These are phyloP conservation scores for Pseudozyma pruni DNA, from an alignment of 1,284 basidiomycete species.

Conservation along the genomic window DNA sequence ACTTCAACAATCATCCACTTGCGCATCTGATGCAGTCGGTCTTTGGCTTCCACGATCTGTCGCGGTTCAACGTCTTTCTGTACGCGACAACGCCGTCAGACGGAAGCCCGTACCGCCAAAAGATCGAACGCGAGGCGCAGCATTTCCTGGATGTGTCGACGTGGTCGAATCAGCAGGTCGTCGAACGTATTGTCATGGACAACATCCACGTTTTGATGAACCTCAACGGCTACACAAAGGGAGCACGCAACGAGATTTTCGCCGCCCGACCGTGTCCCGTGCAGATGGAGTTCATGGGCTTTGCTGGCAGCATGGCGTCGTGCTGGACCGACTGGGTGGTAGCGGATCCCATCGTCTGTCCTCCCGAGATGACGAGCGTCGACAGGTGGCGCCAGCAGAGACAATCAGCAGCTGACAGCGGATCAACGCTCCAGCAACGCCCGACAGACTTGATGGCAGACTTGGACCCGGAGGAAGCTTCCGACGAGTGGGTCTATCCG, in stretches of 20 bases:
- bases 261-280: constrained; percentile 74
- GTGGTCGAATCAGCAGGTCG: constrained; percentile 70
- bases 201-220: constrained; percentile 74
- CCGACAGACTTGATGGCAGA: constrained; percentile 70
- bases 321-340: constrained; percentile 77
- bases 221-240: constrained; percentile 77
- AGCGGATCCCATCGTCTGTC: constrained; percentile 72
- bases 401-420: constrained; percentile 16
- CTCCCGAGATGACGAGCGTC: constrained; percentile 70
- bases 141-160: constrained; percentile 73
- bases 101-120: constrained; percentile 72
- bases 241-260: constrained; percentile 75
- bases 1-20: constrained; percentile 76
- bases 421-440: constrained; percentile 12
- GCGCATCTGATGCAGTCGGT: constrained; percentile 76
- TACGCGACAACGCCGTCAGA: constrained; percentile 75
- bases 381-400: constrained; percentile 69
- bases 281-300: constrained; percentile 73
- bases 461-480: constrained; percentile 72
- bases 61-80: constrained; percentile 72
- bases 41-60: constrained; percentile 72
- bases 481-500: constrained; percentile 73
- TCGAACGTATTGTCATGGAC: constrained; percentile 71
- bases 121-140: constrained; percentile 72
- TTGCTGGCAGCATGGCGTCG: constrained; percentile 72